Percentiles rank a stretch among this genome's conserved stretches.
These are phyloP conservation scores for Nannochloris sp. DNA, from an alignment of 139 green algal genomes.

Conservation along the genomic window DNA sequence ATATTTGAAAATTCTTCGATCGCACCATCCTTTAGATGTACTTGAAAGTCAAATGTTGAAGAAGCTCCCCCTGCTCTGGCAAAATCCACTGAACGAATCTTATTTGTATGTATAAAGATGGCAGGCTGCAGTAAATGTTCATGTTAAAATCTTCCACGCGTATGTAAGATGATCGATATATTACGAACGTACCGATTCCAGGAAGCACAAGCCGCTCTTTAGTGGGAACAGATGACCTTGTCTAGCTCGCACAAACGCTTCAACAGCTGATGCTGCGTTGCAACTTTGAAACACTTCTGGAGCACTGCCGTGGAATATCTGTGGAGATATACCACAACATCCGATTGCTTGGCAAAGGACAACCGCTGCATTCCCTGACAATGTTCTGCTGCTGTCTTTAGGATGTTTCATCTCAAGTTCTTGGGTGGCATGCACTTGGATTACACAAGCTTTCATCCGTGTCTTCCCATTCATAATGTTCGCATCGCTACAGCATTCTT, in stretches of 20 bases:
- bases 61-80: slow-evolving; percentile 24
- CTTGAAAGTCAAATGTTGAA: slow-evolving; percentile 31
- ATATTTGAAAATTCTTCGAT: slow-evolving; percentile 27
- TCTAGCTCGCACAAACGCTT: slow-evolving; percentile 20
- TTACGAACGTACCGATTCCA: slow-evolving; percentile 17
- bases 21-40: slow-evolving; percentile 15
- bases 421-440: slow-evolving; percentile 13
- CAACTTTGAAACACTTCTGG: slow-evolving; percentile 6
- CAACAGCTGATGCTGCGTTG: slow-evolving; percentile 4
- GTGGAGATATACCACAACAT: background rate
- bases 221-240: slow-evolving; percentile 27
- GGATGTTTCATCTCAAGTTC: slow-evolving; percentile 17
- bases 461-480: slow-evolving; percentile 23
- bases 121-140: slow-evolving; percentile 8
- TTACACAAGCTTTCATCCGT: slow-evolving; percentile 7
- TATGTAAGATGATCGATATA: background rate
- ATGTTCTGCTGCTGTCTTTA: background rate
- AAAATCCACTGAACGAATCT: slow-evolving; percentile 25
- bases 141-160: background rate
- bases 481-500: background rate
- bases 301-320: slow-evolving; percentile 9
- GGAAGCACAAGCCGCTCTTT: slow-evolving; percentile 22
- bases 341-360: slow-evolving; percentile 29
- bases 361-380: slow-evolving; percentile 17
- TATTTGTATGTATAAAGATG: slow-evolving; percentile 20